These are phyloP conservation scores for Rugonectria rugulosa DNA, from an alignment of 2,329 filamentous ascomycete species.

Conservation along the genomic window DNA sequence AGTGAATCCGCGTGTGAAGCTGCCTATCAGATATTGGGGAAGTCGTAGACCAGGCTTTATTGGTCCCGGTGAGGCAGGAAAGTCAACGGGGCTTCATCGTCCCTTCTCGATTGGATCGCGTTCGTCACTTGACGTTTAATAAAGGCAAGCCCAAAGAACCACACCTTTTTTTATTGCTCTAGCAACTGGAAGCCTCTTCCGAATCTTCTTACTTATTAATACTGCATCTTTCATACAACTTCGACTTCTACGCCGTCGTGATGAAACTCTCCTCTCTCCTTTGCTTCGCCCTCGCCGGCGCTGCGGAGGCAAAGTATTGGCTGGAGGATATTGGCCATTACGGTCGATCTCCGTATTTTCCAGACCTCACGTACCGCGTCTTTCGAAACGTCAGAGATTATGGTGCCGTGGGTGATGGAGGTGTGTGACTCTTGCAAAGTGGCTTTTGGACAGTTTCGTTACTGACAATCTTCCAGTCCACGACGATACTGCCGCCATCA, in stretches of 20 bases:
- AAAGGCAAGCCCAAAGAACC: background rate
- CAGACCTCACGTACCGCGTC: constrained; percentile 38
- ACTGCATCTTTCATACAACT: background rate
- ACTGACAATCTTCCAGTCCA: constrained; percentile 26
- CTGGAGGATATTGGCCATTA: constrained; percentile 40
- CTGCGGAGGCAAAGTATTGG: constrained; percentile 33
- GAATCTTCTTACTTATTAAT: background rate
- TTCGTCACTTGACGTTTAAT: background rate
- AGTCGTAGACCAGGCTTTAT: background rate
- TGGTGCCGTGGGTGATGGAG: constrained; percentile 41
- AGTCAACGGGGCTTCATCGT: background rate
- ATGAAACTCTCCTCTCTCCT: constrained; percentile 29
- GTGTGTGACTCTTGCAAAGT: constrained; percentile 18
- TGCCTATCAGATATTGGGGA: background rate
- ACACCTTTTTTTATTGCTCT: background rate
- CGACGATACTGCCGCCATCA: constrained; percentile 40
- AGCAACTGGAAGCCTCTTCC: background rate
- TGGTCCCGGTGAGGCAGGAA: background rate
- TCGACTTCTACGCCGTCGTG: background rate
- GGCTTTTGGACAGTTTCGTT: background rate
- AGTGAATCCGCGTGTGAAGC: too few relatives aligned
- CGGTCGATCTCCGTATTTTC: constrained; percentile 40
- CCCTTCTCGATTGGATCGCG: background rate
- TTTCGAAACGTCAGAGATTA: constrained; percentile 44
- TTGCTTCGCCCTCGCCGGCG: constrained; percentile 20